Evolutionary conservation across 2,329 filamentous ascomycete genomes (phyloP), one percentile per base, ranked within the genome.

Genomic region (Xylariaceae sp.): DNA sequence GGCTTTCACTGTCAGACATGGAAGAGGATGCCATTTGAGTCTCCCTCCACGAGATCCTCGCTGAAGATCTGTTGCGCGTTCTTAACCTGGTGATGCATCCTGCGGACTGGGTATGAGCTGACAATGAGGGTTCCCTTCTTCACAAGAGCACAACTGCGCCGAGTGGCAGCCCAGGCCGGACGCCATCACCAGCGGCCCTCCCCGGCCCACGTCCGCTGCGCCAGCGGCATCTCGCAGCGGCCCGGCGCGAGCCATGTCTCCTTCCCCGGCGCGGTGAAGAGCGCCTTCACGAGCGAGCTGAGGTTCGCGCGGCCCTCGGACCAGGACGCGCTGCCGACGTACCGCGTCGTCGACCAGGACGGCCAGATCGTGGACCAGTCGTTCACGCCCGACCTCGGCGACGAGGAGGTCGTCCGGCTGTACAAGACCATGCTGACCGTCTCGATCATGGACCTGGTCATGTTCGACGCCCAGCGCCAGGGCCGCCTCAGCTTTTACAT

Each of bases 381-480:
- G 10, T 80, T 83, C 50, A 65, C 70, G 32, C 75, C 78, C 0
- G 80, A 89, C 51, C 75, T 92, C 2, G 68, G 70, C 25, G 78
- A 92, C 33, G 68, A 72, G 32, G 62, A 70, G 43, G 64, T 78
- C 10, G 52, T 76, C 35, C 72, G 75, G 52, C 59, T 79, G 32
- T 81, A 81, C 57, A 70, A 64, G 38, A 74, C 79, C 49, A 83
- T 83, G 79, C 51, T 83, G 8, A 72, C 68, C 22, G 66, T 80
- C 8, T 78, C 83, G 36, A 83, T 96, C 46, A 92, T 98, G 87
- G 92, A 98, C 55, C 60, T 94, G 35, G 84, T 96, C 56, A 96
- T 96, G 89, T 95, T 94, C 53, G 92, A 98, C 53, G 89, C 92
- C 1, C 92, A 98, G 61, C 73, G 92, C 29, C 92, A 98, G 61